Percentiles rank a stretch among this genome's conserved stretches.
Conservation (phyloP, 768 basidiomycete species). For the Nidularia pulvinata region DNA sequence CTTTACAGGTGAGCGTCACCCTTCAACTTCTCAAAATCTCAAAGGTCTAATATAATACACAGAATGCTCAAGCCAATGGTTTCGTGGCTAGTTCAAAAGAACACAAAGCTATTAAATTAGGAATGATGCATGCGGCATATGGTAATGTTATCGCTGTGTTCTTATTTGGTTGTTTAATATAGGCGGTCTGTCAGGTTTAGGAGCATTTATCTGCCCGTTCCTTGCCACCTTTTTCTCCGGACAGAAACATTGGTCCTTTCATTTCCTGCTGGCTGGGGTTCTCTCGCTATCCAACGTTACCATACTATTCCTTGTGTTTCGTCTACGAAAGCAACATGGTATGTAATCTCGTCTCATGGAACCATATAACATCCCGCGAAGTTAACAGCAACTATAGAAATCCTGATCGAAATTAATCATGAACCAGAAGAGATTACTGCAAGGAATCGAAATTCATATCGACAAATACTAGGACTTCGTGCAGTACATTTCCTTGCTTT, state of each 20-base stretch:
- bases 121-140: slow-evolving; percentile 49
- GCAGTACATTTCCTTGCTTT: slow-evolving; percentile 44
- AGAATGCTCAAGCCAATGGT: slow-evolving; percentile 48
- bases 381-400: slow-evolving; percentile 1
- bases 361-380: too few species aligned
- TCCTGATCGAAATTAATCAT: slow-evolving; percentile 15
- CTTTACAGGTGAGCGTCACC: slow-evolving; percentile 20
- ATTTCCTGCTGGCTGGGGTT: slow-evolving; percentile 22
- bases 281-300: too few species aligned
- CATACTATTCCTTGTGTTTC: too few species aligned
- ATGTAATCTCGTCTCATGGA: too few species aligned
- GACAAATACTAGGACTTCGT: slow-evolving; percentile 40
- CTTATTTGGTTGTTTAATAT: neutral
- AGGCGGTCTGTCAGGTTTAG: slow-evolving; percentile 19
- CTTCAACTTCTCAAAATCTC: too few species aligned
- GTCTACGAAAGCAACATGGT: too few species aligned
- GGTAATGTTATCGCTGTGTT: slow-evolving; percentile 20
- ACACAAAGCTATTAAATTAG: slow-evolving; percentile 46
- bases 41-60: too few species aligned
- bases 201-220: slow-evolving; percentile 57
- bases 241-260: slow-evolving; percentile 53
- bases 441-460: slow-evolving; percentile 21
- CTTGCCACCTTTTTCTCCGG: slow-evolving; percentile 66
- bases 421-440: neutral
- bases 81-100: slow-evolving; percentile 47